phyloP scores from a whole-genome alignment of 1,139 yeast genomes.

The Hansenula anomala region DNA sequence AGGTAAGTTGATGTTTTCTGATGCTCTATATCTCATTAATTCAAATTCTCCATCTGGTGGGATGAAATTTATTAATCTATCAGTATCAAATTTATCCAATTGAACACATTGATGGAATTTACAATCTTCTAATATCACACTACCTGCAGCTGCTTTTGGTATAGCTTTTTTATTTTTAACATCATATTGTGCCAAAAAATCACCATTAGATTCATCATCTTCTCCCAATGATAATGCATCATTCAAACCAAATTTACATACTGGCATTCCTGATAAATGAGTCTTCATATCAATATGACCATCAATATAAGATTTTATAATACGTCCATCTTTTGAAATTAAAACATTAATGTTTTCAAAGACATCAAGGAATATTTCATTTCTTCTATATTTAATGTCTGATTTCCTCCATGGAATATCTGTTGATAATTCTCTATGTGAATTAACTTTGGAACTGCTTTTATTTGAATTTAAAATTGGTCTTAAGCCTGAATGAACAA shows the following conservation, averaged over 20 bases:
- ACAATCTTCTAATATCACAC: conserved; percentile 66
- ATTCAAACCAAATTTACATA: conserved; percentile 59
- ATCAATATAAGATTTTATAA: conserved; percentile 68
- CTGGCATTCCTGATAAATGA: conserved; percentile 72
- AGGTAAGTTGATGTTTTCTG: conserved; percentile 62
- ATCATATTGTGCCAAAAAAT: conserved; percentile 19
- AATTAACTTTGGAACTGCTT: not conserved
- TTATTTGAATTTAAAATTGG: not conserved
- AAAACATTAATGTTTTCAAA: conserved; percentile 70
- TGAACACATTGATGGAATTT: conserved; percentile 89
- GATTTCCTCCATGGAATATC: conserved; percentile 65
- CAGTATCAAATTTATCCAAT: conserved; percentile 61
- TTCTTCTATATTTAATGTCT: conserved; percentile 75
- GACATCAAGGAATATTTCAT: conserved; percentile 76
- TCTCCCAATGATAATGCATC: conserved; percentile 30
- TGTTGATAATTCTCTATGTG: conserved; percentile 9
- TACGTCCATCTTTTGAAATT: conserved; percentile 54
- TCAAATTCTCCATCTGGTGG: conserved; percentile 96
- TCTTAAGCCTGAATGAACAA: not conserved
- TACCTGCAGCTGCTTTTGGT: conserved; percentile 40
- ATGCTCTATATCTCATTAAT: conserved; percentile 70
- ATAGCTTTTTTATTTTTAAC: conserved; percentile 27
- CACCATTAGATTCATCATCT: conserved; percentile 15
- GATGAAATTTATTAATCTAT: conserved; percentile 63
- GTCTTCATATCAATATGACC: conserved; percentile 73